Conservation (phyloP, 371 early-diverging fungal genomes). For the Mortierella sp. region DNA sequence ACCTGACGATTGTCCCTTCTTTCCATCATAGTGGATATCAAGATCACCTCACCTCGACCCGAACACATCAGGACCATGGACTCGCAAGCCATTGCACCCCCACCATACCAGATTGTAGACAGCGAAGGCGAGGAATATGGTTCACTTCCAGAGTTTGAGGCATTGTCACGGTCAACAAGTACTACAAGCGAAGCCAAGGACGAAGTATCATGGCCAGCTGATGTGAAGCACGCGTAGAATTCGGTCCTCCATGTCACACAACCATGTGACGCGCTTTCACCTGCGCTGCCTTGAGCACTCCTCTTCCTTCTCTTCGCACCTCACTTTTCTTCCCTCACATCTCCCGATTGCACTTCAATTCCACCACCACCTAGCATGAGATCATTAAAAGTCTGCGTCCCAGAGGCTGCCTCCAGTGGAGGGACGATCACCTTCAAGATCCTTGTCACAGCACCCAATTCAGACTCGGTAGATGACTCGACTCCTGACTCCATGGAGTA, state of each 20-base stretch:
- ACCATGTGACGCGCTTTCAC: too few species aligned
- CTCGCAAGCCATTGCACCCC: conserved; percentile 8
- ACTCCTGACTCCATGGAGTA: not conserved
- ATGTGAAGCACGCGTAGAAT: conserved; percentile 8
- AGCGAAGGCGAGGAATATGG: conserved; percentile 20
- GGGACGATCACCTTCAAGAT: conserved; percentile 73
- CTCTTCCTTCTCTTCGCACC: not conserved
- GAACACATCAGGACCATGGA: conserved; percentile 19
- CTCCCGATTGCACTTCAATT: not conserved
- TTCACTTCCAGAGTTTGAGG: conserved; percentile 6
- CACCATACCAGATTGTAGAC: conserved; percentile 22
- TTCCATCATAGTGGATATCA: conserved; percentile 27
- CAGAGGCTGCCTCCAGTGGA: conserved; percentile 71
- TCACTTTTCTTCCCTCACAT: not conserved
- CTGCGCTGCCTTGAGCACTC: too few species aligned
- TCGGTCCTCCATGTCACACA: too few species aligned
- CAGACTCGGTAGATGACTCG: conserved; percentile 16
- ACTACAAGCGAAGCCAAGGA: too few species aligned
- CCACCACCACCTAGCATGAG: conserved; percentile 9
- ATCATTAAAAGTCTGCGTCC: conserved; percentile 54
- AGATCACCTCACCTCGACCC: conserved; percentile 41
- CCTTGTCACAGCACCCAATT: conserved; percentile 52
- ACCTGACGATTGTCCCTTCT: too few species aligned
- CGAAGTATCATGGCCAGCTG: not conserved
- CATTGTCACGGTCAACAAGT: not conserved